Evolutionary conservation across 495 filamentous ascomycete genomes (phyloP).

Genomic region (Penicillium bialowiezense): DNA sequence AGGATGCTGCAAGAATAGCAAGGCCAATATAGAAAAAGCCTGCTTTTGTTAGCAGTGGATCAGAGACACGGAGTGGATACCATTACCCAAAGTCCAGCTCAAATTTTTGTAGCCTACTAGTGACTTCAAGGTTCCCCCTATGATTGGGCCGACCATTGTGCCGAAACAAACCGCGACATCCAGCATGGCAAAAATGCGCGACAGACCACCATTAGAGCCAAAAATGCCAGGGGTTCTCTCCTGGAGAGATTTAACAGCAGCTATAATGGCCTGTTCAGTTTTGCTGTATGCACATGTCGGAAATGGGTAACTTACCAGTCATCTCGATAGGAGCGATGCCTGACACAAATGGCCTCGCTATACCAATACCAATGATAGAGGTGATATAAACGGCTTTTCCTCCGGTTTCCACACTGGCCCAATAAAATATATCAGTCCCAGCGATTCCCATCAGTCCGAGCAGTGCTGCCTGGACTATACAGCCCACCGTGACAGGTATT

Average conservation of each 20-base stretch:
- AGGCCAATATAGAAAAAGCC: too few relatives aligned
- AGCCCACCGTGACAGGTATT: background rate
- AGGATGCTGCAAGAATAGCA: too few relatives aligned
- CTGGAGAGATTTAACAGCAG: background rate
- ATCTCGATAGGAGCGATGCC: too few relatives aligned
- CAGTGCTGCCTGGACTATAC: background rate
- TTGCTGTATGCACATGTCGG: too few relatives aligned
- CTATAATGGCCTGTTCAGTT: too few relatives aligned
- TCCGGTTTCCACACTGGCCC: too few relatives aligned
- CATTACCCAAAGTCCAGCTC: background rate
- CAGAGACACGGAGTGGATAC: too few relatives aligned
- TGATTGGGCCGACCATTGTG: background rate
- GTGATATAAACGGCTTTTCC: too few relatives aligned
- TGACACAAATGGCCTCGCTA: too few relatives aligned
- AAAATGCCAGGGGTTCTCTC: background rate
- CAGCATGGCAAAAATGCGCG: background rate
- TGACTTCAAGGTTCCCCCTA: background rate
- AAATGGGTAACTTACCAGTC: too few relatives aligned
- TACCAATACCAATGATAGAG: too few relatives aligned
- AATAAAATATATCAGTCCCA: background rate
- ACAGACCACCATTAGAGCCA: background rate
- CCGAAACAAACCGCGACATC: background rate
- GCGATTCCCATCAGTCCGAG: background rate
- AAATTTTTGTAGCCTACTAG: background rate
- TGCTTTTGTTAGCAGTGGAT: too few relatives aligned